Evolutionary conservation across 2,329 filamentous ascomycete species (phyloP), one percentile per base, ranked within the genome.

Genomic region (Rhexocercosporidium sp.): DNA sequence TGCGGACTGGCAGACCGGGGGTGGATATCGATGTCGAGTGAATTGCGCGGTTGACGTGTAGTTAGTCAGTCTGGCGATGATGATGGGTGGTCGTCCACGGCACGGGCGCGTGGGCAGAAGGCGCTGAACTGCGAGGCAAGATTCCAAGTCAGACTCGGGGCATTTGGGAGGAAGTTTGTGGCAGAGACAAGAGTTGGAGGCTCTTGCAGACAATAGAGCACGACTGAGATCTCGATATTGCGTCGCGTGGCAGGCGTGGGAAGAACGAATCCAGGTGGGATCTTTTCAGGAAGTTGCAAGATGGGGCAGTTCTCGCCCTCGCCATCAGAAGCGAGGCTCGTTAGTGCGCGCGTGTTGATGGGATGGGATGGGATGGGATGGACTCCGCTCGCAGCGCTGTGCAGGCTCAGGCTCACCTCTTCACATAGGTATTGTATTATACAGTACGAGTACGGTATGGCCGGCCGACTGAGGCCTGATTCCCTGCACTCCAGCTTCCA

Each of bases 251-350:
- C 18, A 20, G 44, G 61, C 31, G n/a, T 60, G 44, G 22, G 49
- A 62, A 37, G 29, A 46, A 57, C 63, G 51, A 62, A 62, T 53
- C 37, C 25, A 34, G 56, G 53, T 41, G 31, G 39, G 66, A 44
- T 54, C 62, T 69, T 69, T 69, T 66, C 64, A 61, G 41, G 69
- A 70, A 44, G 69, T 70, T 69, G 66, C 60, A 49, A 57, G 65
- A 66, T 66, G 59, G 65, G 41, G 47, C 49, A 25, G n/a, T n/a
- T n/a, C n/a, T n/a, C n/a, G n/a, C n/a, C 53, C 29, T 63, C 56
- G 41, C 59, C 51, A 53, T 61, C 59, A 29, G 49, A 61, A 60
- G 66, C 54, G 56, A 61, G 57, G 54, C 54, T 57, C 41, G 54
- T 41, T n/a, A n/a, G n/a, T n/a, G n/a, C n/a, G n/a, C n/a, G n/a